Percentiles rank a stretch among this genome's conserved stretches.
Conservation (phyloP, 1,139 yeast genomes). For the Sugiyamaella grinbergsii region DNA sequence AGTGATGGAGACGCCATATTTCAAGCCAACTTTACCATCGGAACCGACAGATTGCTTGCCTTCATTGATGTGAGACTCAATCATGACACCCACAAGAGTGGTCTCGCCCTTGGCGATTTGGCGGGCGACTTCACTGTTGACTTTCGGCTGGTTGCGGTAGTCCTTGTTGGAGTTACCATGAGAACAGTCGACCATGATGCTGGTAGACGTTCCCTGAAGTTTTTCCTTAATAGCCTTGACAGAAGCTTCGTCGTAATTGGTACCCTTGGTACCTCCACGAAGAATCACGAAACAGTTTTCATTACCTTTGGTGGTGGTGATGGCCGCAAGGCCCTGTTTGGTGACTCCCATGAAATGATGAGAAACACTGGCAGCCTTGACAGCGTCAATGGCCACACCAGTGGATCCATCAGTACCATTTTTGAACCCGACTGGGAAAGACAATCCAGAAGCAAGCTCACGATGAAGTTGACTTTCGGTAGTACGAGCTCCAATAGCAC, state of each 20-base stretch:
- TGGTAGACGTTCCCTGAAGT: constrained; percentile 43
- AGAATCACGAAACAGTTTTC: constrained; percentile 72
- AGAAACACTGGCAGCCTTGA: constrained; percentile 84
- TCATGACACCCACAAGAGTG: constrained; percentile 88
- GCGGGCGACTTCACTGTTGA: constrained; percentile 72
- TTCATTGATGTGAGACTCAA: constrained; percentile 88
- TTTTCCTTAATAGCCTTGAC: constrained; percentile 74
- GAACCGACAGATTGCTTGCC: constrained; percentile 87
- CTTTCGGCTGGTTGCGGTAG: constrained; percentile 92
- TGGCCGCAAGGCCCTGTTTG: constrained; percentile 94
- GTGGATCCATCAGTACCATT: constrained; percentile 97
- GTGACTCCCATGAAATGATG: constrained; percentile 98
- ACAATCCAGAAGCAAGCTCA: constrained; percentile 92
- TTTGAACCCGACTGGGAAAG: constrained; percentile 98
- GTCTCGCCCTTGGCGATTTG: constrained; percentile 83
- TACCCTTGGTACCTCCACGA: constrained; percentile 93
- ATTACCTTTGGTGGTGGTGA: constrained; percentile 93
- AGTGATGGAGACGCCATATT: constrained; percentile 95
- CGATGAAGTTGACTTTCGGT: constrained; percentile 98
- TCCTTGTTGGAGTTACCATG: constrained; percentile 96
- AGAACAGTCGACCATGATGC: constrained; percentile 92
- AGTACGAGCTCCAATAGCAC: constrained; percentile 99
- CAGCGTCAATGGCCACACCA: constrained; percentile 93
- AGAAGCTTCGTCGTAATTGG: constrained; percentile 83
- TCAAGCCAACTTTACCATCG: constrained; percentile 70